Evolutionary conservation across 2,329 filamentous ascomycete species (phyloP), one percentile per base, ranked within the genome.

Genomic region (Stemphylium lycopersici): DNA sequence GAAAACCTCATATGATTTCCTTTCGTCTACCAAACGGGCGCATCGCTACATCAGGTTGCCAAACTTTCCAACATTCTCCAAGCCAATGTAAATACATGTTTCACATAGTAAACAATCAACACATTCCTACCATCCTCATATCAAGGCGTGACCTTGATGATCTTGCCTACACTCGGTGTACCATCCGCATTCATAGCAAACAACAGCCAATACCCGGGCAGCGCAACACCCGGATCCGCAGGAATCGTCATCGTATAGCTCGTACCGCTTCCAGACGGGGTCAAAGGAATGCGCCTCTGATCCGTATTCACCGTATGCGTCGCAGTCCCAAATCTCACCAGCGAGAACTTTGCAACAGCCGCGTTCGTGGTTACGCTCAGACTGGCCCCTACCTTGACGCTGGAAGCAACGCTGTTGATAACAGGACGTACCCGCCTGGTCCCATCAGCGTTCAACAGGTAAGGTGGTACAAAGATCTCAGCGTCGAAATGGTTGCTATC

Each of bases 251-350:
- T 66, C 0, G 65, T 74, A 53, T 80, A 83, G 1, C 53, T 68
- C 3, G 63, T 71, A 0, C 69, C 69, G n/a, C 62, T 71, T 0
- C 68, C 68, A 5, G 71, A 24, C 6, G 13, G 29, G 3, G 66
- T 72, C 18, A 84, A 67, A 12, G 80, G 74, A 42, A 86, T 75
- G 7, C 83, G 78, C 18, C 84, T 70, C 72, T 86, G 83, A 66
- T 87, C 84, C 0, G 80, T 86, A 61, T 87, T 83, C 42, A 85
- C 77, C 1, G 81, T 79, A 65, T 86, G 83, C 0, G 84, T 86
- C 3, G 74, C 73, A 3, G 76, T 78, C 1, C 82, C 79, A 40
- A 79, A 76, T 5, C 84, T 76, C 24, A 87, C 67, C 12, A 86
- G 65, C 0, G 78, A 74, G 34, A 78, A 78, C 2, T 65, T 72